Evolutionary conservation across 495 filamentous ascomycete genomes (phyloP).

Genomic region (Cudoniella acicularis): DNA sequence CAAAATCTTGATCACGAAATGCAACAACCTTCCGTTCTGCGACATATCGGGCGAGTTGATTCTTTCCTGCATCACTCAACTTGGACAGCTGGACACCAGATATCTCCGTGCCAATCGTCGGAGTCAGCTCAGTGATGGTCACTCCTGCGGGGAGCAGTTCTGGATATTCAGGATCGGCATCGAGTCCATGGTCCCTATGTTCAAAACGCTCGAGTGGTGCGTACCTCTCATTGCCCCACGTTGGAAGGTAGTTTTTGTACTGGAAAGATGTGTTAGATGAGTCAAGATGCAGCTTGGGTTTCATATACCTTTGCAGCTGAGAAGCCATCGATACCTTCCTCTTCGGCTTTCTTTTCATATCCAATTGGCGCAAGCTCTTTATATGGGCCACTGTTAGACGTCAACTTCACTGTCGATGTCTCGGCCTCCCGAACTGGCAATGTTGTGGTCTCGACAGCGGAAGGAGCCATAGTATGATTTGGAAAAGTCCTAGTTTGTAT

Average conservation of each 20-base stretch:
- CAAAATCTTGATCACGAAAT: constrained; percentile 77
- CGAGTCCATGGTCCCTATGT: constrained; percentile 69
- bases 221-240: constrained; percentile 64
- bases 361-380: constrained; percentile 56
- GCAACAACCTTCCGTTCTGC: constrained; percentile 77
- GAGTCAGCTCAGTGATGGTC: constrained; percentile 57
- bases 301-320: constrained; percentile 30
- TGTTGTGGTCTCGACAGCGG: constrained; percentile 43
- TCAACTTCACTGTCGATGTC: constrained; percentile 35
- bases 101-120: constrained; percentile 73
- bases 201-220: constrained; percentile 63
- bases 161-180: constrained; percentile 62
- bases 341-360: constrained; percentile 46
- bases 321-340: constrained; percentile 41
- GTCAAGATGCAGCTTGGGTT: not conserved
- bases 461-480: constrained; percentile 48
- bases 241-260: constrained; percentile 77
- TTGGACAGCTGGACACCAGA: constrained; percentile 71
- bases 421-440: constrained; percentile 8
- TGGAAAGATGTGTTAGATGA: constrained; percentile 21
- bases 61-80: constrained; percentile 63
- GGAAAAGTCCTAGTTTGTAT: not conserved
- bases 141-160: constrained; percentile 58
- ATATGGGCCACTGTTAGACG: constrained; percentile 45
- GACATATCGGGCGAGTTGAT: constrained; percentile 76